Conservation (phyloP, 352 stramenopile species). For the Globisporangium yorkense region DNA sequence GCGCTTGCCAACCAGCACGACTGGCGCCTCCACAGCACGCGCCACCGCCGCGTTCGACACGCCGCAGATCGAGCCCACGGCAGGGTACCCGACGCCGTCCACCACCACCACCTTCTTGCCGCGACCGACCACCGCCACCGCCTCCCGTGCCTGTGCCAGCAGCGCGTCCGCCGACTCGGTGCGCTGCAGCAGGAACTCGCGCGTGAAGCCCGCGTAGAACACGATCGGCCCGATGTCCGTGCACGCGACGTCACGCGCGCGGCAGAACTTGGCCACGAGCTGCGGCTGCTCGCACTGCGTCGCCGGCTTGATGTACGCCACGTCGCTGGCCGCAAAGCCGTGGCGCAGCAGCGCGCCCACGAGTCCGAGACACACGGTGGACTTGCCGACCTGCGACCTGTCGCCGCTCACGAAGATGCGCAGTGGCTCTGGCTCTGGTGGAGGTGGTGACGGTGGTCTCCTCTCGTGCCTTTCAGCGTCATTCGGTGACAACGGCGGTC, state of each 20-base stretch:
- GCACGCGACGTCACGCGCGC: slow-evolving; percentile 80
- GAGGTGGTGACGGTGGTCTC: too few relatives aligned
- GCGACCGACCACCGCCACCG: slow-evolving; percentile 84
- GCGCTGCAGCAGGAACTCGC: slow-evolving; percentile 92
- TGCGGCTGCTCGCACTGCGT: slow-evolving; percentile 96
- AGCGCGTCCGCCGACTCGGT: slow-evolving; percentile 82
- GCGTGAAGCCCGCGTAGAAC: slow-evolving; percentile 96
- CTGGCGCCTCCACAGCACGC: slow-evolving; percentile 53
- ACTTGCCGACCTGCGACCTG: slow-evolving; percentile 93
- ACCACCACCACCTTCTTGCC: slow-evolving; percentile 93
- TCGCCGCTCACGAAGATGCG: slow-evolving; percentile 75
- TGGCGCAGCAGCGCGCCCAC: slow-evolving; percentile 84
- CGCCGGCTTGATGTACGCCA: slow-evolving; percentile 98
- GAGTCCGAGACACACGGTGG: slow-evolving; percentile 93
- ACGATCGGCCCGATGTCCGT: slow-evolving; percentile 92
- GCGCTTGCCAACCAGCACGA: slow-evolving; percentile 93
- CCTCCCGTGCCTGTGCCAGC: slow-evolving; percentile 71
- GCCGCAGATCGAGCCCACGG: slow-evolving; percentile 76
- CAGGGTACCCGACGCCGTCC: slow-evolving; percentile 96
- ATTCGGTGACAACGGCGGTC: neutral
- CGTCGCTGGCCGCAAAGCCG: slow-evolving; percentile 52
- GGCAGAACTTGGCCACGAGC: slow-evolving; percentile 92
- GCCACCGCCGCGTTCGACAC: slow-evolving; percentile 77
- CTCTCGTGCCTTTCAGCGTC: neutral
- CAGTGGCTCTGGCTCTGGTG: slow-evolving; percentile 16